A percentile compares a stretch with the other conserved stretches of the same genome.
phyloP scores from a whole-genome alignment of 2,329 filamentous ascomycete species.

The Microthyrium microscopicum region DNA sequence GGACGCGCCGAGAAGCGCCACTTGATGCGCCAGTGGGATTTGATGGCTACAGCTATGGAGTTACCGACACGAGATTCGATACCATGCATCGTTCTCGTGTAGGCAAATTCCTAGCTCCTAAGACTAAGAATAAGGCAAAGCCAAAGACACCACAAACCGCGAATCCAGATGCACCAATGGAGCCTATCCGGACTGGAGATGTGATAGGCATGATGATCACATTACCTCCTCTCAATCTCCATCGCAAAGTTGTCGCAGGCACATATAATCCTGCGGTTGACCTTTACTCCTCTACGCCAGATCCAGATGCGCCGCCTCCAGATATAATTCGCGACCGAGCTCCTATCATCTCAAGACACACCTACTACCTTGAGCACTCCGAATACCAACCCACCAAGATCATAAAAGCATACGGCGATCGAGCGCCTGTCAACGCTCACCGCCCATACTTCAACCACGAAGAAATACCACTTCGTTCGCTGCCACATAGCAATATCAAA shows the following conservation, averaged over 20 bases:
- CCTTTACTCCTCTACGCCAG: conserved; percentile 39
- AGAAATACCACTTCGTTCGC: conserved; percentile 58
- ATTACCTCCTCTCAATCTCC: conserved; percentile 67
- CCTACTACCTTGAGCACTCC: conserved; percentile 85
- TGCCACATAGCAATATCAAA: conserved; percentile 73
- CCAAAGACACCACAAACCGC: conserved; percentile 16
- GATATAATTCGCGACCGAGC: conserved; percentile 93
- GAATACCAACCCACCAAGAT: conserved; percentile 80
- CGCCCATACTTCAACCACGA: conserved; percentile 60
- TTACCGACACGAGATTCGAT: conserved; percentile 78
- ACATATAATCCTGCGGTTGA: conserved; percentile 80
- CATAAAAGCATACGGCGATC: conserved; percentile 49
- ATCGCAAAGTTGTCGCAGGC: conserved; percentile 75
- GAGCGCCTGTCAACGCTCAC: conserved; percentile 43
- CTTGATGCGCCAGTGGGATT: conserved; percentile 73
- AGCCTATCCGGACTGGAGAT: conserved; percentile 74
- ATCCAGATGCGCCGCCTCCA: conserved; percentile 19
- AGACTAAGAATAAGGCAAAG: conserved; percentile 21
- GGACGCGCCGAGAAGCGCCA: conserved; percentile 64
- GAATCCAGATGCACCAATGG: conserved; percentile 22
- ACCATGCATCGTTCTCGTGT: conserved; percentile 87
- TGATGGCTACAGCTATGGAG: conserved; percentile 83
- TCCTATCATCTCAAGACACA: conserved; percentile 82
- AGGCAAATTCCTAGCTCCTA: conserved; percentile 51
- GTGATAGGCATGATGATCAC: conserved; percentile 89